phyloP scores from a whole-genome alignment of 257 asterid genomes.

The Solanum chaucha region DNA sequence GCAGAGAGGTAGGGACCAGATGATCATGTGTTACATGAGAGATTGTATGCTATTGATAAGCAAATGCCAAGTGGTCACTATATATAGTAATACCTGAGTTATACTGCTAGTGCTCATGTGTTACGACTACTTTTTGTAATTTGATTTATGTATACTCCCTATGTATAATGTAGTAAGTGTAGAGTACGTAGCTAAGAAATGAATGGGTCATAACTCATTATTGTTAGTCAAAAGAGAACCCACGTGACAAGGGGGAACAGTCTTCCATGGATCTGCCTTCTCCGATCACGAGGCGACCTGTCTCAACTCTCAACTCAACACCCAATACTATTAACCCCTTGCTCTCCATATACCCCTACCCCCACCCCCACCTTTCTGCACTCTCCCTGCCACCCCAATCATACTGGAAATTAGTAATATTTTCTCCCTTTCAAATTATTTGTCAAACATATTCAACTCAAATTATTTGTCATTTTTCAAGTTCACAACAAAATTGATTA shows the following conservation, averaged over 20 bases:
- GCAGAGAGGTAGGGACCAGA: background rate
- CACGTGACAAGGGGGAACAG: slow-evolving; percentile 93
- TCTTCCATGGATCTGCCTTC: slow-evolving; percentile 96
- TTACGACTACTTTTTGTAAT: background rate
- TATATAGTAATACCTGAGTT: slow-evolving; percentile 10
- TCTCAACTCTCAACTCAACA: slow-evolving; percentile 12
- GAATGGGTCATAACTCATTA: background rate
- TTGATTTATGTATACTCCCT: background rate
- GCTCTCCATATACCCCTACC: slow-evolving; percentile 37
- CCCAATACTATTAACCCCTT: slow-evolving; percentile 21
- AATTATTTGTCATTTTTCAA: too few species aligned
- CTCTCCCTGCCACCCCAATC: slow-evolving; percentile 23
- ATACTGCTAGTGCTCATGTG: background rate
- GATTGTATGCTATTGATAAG: background rate
- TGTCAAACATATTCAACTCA: too few species aligned
- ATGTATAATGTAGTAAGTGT: background rate
- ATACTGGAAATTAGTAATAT: slow-evolving; percentile 23
- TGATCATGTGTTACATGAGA: background rate
- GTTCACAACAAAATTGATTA: too few species aligned
- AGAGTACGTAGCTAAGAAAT: background rate
- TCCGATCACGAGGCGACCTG: slow-evolving; percentile 82
- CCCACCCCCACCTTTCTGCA: slow-evolving; percentile 7
- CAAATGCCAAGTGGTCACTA: slow-evolving; percentile 3
- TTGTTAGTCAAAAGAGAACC: slow-evolving; percentile 81
- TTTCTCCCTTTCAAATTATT: too few species aligned